Base-by-base conservation (phyloP, 2,329 filamentous ascomycete species). In the Phyllosticta citrichinensis region DNA sequence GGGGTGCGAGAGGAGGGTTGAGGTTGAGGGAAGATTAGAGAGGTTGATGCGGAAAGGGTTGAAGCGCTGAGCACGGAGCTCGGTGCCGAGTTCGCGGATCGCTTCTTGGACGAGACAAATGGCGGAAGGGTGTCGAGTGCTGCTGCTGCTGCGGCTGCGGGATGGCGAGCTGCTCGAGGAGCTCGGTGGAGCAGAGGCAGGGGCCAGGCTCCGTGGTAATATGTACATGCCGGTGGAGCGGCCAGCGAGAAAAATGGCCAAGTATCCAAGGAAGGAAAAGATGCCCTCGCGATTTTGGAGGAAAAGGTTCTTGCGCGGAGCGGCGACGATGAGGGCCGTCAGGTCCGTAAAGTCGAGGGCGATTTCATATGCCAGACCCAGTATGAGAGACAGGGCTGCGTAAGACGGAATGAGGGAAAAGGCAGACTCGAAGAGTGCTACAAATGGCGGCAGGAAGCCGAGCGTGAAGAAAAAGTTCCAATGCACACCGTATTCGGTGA, bases 381-480 rank as follows among this genome's bases (percentile, higher is more conserved):
- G 77, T 0, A 87, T 70, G 61, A 96, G 76, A 0, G 90, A 86
- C 27, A 97, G 80, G 1, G 83, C 78, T 17, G 91, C 87, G 69
- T 91, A 93, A 0, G 89, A 93, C 2, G 89, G 88, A 3, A 96
- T 75, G 60, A 88, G 69, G 17, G 81, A 79, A 62, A 93, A 83
- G 0, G 86, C 77, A 0, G 87, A 83, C 71, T 95, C 89, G 63
- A 93, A 89, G 0, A 94, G 73, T 27, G 93, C 91, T 58, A 96
- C 86, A 68, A 96, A 96, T 0, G 92, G 92, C 0, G 93, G 91
- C 24, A 99, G 77, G 55, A 97, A 83, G 5, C 86, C 92, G 10
- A 99, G 80, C 0, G 94, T 99, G 76, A 97, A 97, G 81, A 99
- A 99, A 75, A 99, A 99, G 74, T 99, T 99, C 94, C 94, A 99